A percentile compares a stretch with the other conserved stretches of the same genome.
Evolutionary conservation across 2,329 filamentous ascomycete genomes (phyloP).

Genomic region (Aureobasidium lini): DNA sequence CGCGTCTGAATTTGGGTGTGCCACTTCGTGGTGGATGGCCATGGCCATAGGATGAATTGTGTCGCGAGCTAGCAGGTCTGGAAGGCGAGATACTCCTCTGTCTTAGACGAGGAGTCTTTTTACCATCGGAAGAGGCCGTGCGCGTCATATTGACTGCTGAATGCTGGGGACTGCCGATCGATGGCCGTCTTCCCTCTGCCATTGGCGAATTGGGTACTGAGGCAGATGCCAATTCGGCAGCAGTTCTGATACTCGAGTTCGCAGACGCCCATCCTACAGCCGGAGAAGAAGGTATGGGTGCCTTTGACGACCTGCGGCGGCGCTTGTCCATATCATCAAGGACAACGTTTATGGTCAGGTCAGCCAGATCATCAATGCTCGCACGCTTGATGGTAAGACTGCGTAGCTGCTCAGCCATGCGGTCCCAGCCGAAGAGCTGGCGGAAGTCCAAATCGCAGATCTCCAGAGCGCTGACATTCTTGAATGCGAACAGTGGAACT

Average conservation of each 20-base stretch:
- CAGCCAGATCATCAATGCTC: conserved; percentile 79
- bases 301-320: conserved; percentile 76
- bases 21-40: conserved; percentile 57
- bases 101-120: conserved; percentile 33
- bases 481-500: conserved; percentile 93
- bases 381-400: conserved; percentile 84
- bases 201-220: conserved; percentile 62
- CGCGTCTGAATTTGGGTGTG: conserved; percentile 69
- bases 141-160: conserved; percentile 38
- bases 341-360: conserved; percentile 86
- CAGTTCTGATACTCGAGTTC: conserved; percentile 56
- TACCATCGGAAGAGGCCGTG: conserved; percentile 48
- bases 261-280: conserved; percentile 58
- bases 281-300: conserved; percentile 62
- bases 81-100: conserved; percentile 75
- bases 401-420: conserved; percentile 81
- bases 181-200: conserved; percentile 39
- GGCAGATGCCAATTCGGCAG: conserved; percentile 55
- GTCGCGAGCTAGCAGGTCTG: conserved; percentile 68
- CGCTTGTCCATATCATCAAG: conserved; percentile 94
- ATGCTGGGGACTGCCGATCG: conserved; percentile 43
- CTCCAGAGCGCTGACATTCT: conserved; percentile 89
- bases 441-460: conserved; percentile 94
- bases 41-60: conserved; percentile 57
- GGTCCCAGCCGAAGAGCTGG: conserved; percentile 96